A percentile compares a stretch with the other conserved stretches of the same genome.
Evolutionary conservation across 306 rosid genomes (phyloP).

Genomic region (Clitoria ternatea): DNA sequence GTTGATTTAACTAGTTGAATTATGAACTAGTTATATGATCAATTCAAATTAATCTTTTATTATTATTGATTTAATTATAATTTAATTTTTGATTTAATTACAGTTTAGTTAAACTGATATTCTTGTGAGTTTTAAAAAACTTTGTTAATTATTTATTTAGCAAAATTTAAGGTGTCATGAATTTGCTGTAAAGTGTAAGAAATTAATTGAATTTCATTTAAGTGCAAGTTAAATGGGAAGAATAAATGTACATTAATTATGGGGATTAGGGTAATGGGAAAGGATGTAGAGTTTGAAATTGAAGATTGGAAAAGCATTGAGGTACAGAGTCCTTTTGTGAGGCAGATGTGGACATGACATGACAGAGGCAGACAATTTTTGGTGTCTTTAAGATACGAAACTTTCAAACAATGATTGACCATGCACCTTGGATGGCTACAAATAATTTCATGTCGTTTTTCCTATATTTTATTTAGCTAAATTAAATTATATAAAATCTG

Average conservation of each 20-base stretch:
- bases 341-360: conserved; percentile 16
- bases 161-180: neutral
- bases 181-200: neutral
- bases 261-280: neutral
- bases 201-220: too few species aligned
- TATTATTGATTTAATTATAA: too few species aligned
- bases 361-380: conserved; percentile 18
- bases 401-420: conserved; percentile 12
- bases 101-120: too few species aligned
- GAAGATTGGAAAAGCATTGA: neutral
- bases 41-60: too few species aligned
- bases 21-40: too few species aligned
- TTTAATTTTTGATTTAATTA: too few species aligned
- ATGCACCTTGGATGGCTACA: neutral
- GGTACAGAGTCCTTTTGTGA: neutral
- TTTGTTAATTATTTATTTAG: too few species aligned
- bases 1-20: too few species aligned
- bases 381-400: conserved; percentile 17
- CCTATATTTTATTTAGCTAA: too few species aligned
- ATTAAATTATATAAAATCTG: neutral
- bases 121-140: too few species aligned
- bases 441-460: neutral
- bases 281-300: neutral
- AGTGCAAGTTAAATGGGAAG: neutral
- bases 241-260: neutral